phyloP scores from a whole-genome alignment of 179 eudicot species.

The Corrigiola litoralis region DNA sequence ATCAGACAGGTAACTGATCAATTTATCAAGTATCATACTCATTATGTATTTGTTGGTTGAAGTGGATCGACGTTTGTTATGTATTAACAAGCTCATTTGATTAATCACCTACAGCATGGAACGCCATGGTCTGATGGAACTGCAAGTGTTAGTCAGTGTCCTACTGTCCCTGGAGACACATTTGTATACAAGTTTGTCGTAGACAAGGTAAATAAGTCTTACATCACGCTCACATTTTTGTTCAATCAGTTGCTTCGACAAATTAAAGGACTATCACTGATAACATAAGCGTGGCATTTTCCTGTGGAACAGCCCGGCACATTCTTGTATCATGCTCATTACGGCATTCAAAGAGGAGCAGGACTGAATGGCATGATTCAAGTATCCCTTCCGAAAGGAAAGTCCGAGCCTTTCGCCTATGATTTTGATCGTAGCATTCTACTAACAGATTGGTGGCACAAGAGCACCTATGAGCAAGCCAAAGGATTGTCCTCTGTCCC shows the following conservation, averaged over 20 bases:
- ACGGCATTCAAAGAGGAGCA: constrained; percentile 75
- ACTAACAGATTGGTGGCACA: constrained; percentile 80
- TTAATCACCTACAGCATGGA: constrained; percentile 47
- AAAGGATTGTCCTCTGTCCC: constrained; percentile 61
- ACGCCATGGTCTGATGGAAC: constrained; percentile 87
- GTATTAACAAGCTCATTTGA: too few species aligned
- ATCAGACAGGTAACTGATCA: constrained; percentile 49
- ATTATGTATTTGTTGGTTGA: too few species aligned
- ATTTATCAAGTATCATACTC: too few species aligned
- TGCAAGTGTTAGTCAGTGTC: constrained; percentile 81
- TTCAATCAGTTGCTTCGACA: too few species aligned
- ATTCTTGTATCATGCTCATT: constrained; percentile 78
- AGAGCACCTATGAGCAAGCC: constrained; percentile 54
- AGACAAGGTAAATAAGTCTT: constrained; percentile 82
- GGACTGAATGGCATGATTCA: constrained; percentile 67
- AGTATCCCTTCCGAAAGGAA: constrained; percentile 50
- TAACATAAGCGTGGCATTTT: too few species aligned
- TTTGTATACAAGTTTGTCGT: constrained; percentile 65
- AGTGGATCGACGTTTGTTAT: too few species aligned
- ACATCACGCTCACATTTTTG: too few species aligned
- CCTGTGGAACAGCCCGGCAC: constrained; percentile 59
- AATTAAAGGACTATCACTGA: too few species aligned
- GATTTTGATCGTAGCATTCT: constrained; percentile 59
- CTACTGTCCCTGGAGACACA: constrained; percentile 68
- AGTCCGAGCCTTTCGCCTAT: constrained; percentile 57